Evolutionary conservation across 768 basidiomycete species (phyloP).

Genomic region (Tricholoma flavovirens): DNA sequence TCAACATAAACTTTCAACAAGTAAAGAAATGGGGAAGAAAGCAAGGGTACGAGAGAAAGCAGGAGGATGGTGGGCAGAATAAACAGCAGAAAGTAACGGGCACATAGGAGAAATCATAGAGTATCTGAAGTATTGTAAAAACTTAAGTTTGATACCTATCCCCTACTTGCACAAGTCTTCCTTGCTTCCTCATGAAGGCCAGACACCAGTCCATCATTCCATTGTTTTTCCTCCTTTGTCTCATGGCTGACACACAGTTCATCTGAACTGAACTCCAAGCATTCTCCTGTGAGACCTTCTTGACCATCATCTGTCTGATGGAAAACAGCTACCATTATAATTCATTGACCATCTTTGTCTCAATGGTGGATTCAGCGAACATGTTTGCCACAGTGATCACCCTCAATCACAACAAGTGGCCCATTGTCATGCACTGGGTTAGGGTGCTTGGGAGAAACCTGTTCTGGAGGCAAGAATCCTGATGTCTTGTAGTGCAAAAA

Average conservation of each 20-base stretch:
- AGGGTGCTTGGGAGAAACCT: neutral
- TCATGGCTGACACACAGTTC: neutral
- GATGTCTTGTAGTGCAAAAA: neutral
- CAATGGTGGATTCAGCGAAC: neutral
- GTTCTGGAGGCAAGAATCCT: neutral
- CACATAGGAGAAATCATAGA: neutral
- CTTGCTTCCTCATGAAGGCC: neutral
- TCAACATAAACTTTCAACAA: neutral
- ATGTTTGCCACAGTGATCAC: conserved; percentile 1
- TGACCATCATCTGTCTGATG: neutral
- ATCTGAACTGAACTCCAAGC: neutral
- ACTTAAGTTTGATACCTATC: neutral
- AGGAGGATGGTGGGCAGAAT: neutral
- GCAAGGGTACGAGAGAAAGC: neutral
- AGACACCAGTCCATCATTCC: neutral
- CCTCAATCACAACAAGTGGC: neutral
- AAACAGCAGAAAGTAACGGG: neutral
- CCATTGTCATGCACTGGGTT: neutral
- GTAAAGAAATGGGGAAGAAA: neutral
- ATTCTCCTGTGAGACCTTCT: neutral
- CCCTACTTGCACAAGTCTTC: neutral
- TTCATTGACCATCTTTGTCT: neutral
- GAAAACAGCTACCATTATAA: neutral
- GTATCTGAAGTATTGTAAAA: neutral
- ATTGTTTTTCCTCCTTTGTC: neutral